Evolutionary conservation across 345 rosid genomes (phyloP).

Genomic region (Linum tenue): DNA sequence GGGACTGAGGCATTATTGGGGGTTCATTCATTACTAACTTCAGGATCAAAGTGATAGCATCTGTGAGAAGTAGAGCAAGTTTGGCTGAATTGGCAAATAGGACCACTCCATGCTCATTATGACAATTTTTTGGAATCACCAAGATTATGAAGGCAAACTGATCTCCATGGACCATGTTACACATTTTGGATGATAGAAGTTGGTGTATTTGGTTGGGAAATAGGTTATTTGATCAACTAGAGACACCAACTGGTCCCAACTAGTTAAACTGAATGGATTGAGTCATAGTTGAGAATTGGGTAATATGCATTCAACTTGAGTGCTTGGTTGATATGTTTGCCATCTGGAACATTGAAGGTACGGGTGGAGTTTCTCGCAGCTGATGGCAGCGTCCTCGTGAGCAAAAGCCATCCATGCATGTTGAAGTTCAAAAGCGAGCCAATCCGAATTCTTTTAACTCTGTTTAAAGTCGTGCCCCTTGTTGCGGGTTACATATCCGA

Average conservation of each 20-base stretch:
- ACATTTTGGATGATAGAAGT: no score
- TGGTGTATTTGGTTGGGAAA: no score
- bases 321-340: conserved; percentile 6
- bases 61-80: background rate
- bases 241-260: no score
- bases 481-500: conserved; percentile 67
- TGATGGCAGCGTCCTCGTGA: conserved; percentile 48
- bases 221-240: no score
- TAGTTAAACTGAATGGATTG: no score
- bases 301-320: no score
- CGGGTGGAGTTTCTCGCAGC: conserved; percentile 59
- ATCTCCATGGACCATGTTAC: background rate
- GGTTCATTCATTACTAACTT: background rate
- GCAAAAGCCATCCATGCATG: conserved; percentile 65
- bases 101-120: background rate
- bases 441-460: conserved; percentile 45
- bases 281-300: no score
- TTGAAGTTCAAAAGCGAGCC: conserved; percentile 67
- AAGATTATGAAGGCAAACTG: background rate
- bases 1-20: no score
- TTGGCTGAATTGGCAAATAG: background rate
- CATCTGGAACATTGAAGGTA: conserved; percentile 40
- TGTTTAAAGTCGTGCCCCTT: conserved; percentile 62
- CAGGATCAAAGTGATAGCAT: background rate
- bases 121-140: background rate